Conservation (phyloP, 2,329 filamentous ascomycete genomes). For the Ilyonectria mors-panacis region DNA sequence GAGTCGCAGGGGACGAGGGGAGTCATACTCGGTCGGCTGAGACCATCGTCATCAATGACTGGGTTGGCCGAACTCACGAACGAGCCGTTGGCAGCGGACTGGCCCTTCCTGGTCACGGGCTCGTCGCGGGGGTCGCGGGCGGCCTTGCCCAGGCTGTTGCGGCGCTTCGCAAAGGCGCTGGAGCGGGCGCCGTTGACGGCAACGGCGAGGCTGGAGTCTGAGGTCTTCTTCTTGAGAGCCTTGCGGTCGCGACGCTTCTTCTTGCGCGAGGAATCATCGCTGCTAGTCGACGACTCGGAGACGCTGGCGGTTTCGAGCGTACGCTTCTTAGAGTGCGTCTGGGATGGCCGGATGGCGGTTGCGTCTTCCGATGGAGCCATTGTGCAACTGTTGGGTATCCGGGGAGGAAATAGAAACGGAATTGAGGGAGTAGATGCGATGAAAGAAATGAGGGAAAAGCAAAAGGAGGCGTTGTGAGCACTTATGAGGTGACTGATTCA, state of each 20-base stretch:
- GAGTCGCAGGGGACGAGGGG: neutral
- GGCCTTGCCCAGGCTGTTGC: slow-evolving; percentile 71
- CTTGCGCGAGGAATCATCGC: slow-evolving; percentile 49
- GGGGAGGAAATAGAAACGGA: neutral
- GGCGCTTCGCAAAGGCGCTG: slow-evolving; percentile 57
- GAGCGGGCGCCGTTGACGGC: slow-evolving; percentile 52
- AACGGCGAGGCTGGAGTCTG: slow-evolving; percentile 33
- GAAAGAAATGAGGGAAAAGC: slow-evolving; percentile 23
- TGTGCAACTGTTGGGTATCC: slow-evolving; percentile 7
- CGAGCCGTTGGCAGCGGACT: slow-evolving; percentile 35
- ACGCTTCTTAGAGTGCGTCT: slow-evolving; percentile 49
- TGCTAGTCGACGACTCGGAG: slow-evolving; percentile 50
- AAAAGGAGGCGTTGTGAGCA: neutral
- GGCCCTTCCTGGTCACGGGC: slow-evolving; percentile 58
- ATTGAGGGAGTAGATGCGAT: neutral
- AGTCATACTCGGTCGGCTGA: slow-evolving; percentile 69
- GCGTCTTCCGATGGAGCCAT: slow-evolving; percentile 51
- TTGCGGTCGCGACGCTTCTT: slow-evolving; percentile 49
- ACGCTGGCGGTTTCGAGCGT: slow-evolving; percentile 45
- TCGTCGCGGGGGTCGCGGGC: slow-evolving; percentile 74
- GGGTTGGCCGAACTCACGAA: slow-evolving; percentile 62
- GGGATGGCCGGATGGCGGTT: slow-evolving; percentile 7
- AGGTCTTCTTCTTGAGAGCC: slow-evolving; percentile 35
- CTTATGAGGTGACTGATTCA: slow-evolving; percentile 10
- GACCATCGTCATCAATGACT: slow-evolving; percentile 73